Percentiles rank a stretch among this genome's conserved stretches.
phyloP scores from a whole-genome alignment of 2,329 filamentous ascomycete species.

The Incumbomyces delicatus region DNA sequence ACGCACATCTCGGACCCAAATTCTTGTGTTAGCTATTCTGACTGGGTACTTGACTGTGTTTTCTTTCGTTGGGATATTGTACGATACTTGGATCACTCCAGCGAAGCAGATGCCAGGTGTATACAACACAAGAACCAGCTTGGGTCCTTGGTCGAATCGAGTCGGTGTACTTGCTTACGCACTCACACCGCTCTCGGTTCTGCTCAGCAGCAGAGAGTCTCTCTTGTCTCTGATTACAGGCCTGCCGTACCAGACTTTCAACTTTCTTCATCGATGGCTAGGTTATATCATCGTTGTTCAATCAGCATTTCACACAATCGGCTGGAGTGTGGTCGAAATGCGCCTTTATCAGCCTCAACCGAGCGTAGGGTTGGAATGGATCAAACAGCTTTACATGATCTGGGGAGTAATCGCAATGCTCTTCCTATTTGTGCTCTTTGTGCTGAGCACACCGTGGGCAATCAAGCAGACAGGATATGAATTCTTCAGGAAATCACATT shows the following conservation, averaged over 20 bases:
- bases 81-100: conserved; percentile 61
- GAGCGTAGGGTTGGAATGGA: conserved; percentile 44
- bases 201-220: conserved; percentile 60
- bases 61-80: conserved; percentile 59
- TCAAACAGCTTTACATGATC: conserved; percentile 58
- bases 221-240: conserved; percentile 61
- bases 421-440: conserved; percentile 51
- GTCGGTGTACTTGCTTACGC: conserved; percentile 64
- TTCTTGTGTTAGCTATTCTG: conserved; percentile 50
- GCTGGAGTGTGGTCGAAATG: conserved; percentile 59
- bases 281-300: conserved; percentile 65
- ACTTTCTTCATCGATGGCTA: conserved; percentile 67
- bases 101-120: conserved; percentile 46
- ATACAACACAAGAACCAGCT: conserved; percentile 54
- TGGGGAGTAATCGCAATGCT: conserved; percentile 63
- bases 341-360: conserved; percentile 65
- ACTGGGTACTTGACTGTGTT: conserved; percentile 56
- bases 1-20: conserved; percentile 57
- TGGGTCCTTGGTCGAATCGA: conserved; percentile 61
- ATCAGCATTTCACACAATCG: conserved; percentile 58
- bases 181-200: conserved; percentile 59
- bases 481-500: conserved; percentile 65
- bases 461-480: conserved; percentile 64
- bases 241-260: conserved; percentile 66
- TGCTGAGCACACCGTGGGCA: conserved; percentile 49